Percentiles rank a stretch among this genome's conserved stretches.
Evolutionary conservation across 2,329 filamentous ascomycete species (phyloP).

Genomic region (Neoscytalidium dimidiatum): DNA sequence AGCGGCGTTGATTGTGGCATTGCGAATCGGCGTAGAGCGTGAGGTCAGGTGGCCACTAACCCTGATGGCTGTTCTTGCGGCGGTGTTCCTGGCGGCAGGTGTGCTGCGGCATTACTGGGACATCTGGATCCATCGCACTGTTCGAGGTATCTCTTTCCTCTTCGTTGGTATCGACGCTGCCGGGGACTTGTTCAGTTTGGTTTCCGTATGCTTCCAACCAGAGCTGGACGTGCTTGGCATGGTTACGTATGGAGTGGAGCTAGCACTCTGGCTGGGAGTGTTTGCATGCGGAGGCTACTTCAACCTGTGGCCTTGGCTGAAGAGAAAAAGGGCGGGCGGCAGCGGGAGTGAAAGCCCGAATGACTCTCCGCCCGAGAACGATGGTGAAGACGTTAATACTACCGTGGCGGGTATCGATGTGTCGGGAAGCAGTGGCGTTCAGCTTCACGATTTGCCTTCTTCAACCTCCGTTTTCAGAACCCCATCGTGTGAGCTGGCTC

Average conservation of each 20-base stretch:
- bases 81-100: slow-evolving; percentile 63
- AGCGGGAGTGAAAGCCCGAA: slow-evolving; percentile 16
- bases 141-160: slow-evolving; percentile 70
- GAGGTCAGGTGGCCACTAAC: slow-evolving; percentile 61
- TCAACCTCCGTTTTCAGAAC: slow-evolving; percentile 67
- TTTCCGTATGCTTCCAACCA: slow-evolving; percentile 65
- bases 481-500: slow-evolving; percentile 44
- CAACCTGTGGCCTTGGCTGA: slow-evolving; percentile 62
- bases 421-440: slow-evolving; percentile 27
- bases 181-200: slow-evolving; percentile 67
- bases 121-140: slow-evolving; percentile 66
- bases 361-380: neutral
- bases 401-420: neutral
- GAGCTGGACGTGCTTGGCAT: slow-evolving; percentile 62
- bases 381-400: neutral
- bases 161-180: slow-evolving; percentile 71
- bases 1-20: slow-evolving; percentile 59
- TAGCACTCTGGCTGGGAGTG: slow-evolving; percentile 67
- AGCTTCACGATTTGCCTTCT: slow-evolving; percentile 55
- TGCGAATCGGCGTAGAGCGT: slow-evolving; percentile 42
- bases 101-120: slow-evolving; percentile 71
- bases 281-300: slow-evolving; percentile 67
- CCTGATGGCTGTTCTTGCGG: slow-evolving; percentile 67
- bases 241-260: slow-evolving; percentile 67
- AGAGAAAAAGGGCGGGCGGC: slow-evolving; percentile 34